These are phyloP conservation scores for Clitoria ternatea DNA, from an alignment of 306 rosid species.

Conservation along the genomic window DNA sequence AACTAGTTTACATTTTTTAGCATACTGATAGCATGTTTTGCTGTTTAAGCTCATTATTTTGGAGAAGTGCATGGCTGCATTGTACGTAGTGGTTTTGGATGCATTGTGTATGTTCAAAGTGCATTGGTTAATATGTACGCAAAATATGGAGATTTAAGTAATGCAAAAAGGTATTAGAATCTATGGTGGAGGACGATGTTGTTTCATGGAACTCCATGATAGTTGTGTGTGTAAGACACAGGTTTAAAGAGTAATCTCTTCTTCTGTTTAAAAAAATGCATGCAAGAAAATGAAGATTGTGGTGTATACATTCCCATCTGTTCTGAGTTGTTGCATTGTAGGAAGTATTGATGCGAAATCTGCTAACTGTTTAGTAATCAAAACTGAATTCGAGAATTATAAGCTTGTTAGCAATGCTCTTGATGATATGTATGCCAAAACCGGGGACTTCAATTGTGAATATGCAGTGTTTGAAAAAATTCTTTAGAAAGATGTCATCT, in stretches of 20 bases:
- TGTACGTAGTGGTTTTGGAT: slow-evolving; percentile 58
- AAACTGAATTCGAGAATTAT: slow-evolving; percentile 70
- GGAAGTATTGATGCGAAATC: slow-evolving; percentile 38
- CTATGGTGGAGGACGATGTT: slow-evolving; percentile 65
- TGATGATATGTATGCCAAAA: slow-evolving; percentile 83
- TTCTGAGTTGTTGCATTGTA: slow-evolving; percentile 51
- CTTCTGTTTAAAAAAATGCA: slow-evolving; percentile 64
- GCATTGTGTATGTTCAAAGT: slow-evolving; percentile 75
- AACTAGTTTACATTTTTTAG: slow-evolving; percentile 83
- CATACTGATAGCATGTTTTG: slow-evolving; percentile 71
- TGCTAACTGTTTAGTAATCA: slow-evolving; percentile 61
- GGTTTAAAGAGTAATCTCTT: slow-evolving; percentile 58
- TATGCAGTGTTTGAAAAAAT: slow-evolving; percentile 52
- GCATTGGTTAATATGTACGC: slow-evolving; percentile 83
- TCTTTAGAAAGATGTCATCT: slow-evolving; percentile 71
- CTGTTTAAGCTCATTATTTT: slow-evolving; percentile 49
- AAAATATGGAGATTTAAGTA: slow-evolving; percentile 60
- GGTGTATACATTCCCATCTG: slow-evolving; percentile 78
- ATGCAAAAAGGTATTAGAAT: slow-evolving; percentile 52
- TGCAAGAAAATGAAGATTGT: slow-evolving; percentile 59
- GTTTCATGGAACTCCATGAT: slow-evolving; percentile 90
- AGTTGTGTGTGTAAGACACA: slow-evolving; percentile 74
- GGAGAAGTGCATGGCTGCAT: slow-evolving; percentile 75
- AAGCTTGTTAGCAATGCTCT: slow-evolving; percentile 75
- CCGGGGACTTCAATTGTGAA: slow-evolving; percentile 48